A percentile compares a stretch with the other conserved stretches of the same genome.
These are phyloP conservation scores for Trametopsis cervina DNA, from an alignment of 768 basidiomycete genomes.

Conservation along the genomic window DNA sequence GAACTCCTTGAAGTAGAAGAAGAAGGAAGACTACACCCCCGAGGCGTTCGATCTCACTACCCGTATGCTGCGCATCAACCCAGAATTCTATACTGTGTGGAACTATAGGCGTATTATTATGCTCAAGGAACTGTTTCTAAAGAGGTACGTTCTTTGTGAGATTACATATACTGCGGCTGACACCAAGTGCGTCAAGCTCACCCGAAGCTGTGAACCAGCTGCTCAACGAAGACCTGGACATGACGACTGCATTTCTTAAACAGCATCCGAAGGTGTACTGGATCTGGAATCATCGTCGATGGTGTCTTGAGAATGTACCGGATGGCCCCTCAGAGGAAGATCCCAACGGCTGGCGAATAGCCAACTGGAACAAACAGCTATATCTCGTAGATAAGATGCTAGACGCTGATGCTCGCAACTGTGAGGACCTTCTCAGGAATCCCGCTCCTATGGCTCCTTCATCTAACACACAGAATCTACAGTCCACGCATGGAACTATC, in stretches of 20 bases:
- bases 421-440: conserved; percentile 43
- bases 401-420: conserved; percentile 86
- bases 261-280: conserved; percentile 93
- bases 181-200: conserved; percentile 34
- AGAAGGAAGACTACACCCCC: conserved; percentile 53
- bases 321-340: conserved; percentile 53
- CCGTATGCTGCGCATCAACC: conserved; percentile 72
- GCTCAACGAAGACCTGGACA: conserved; percentile 65
- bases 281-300: conserved; percentile 97
- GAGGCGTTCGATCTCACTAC: conserved; percentile 79
- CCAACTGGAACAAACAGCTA: conserved; percentile 81
- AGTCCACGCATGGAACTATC: conserved; percentile 96
- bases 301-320: conserved; percentile 89
- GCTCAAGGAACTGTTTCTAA: conserved; percentile 59
- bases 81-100: conserved; percentile 96
- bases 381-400: conserved; percentile 90
- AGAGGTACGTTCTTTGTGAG: conserved; percentile 37
- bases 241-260: conserved; percentile 79
- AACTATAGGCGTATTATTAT: conserved; percentile 86
- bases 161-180: not conserved
- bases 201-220: conserved; percentile 53
- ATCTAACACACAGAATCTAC: not conserved
- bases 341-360: conserved; percentile 62
- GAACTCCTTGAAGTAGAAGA: conserved; percentile 46
- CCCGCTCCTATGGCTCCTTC: not conserved